These are phyloP conservation scores for Mycena crocata DNA, from an alignment of 768 basidiomycete species.

Conservation along the genomic window DNA sequence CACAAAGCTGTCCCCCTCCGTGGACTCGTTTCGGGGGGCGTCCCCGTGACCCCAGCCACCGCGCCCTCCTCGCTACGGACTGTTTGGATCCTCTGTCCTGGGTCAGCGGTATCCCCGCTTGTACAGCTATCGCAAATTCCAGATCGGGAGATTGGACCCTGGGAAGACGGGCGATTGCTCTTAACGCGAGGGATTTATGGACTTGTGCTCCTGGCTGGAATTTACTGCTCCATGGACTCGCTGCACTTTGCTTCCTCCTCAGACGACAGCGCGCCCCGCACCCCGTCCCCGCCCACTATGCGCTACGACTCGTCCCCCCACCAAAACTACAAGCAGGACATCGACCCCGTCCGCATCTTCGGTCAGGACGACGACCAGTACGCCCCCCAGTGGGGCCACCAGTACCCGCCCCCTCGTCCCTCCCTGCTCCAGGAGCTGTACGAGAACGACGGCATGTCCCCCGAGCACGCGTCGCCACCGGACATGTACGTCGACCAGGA, in stretches of 20 bases:
- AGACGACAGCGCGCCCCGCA: slow-evolving; percentile 73
- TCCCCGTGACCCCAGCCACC: slow-evolving; percentile 4
- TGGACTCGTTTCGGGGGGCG: too few species aligned
- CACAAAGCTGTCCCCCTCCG: not conserved
- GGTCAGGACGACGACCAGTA: slow-evolving; percentile 47
- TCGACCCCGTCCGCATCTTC: slow-evolving; percentile 64
- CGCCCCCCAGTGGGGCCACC: slow-evolving; percentile 38
- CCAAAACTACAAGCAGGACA: slow-evolving; percentile 42
- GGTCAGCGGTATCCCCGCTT: slow-evolving; percentile 1
- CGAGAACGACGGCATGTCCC: slow-evolving; percentile 64
- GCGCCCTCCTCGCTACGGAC: slow-evolving; percentile 18
- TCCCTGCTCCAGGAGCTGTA: slow-evolving; percentile 81
- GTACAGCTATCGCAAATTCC: not conserved
- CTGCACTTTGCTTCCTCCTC: slow-evolving; percentile 61
- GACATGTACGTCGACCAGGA: slow-evolving; percentile 45
- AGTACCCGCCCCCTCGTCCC: slow-evolving; percentile 48
- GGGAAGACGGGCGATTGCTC: not conserved
- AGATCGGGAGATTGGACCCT: slow-evolving; percentile 1
- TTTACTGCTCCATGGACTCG: slow-evolving; percentile 50
- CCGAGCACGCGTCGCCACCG: slow-evolving; percentile 44
- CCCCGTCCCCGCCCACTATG: slow-evolving; percentile 71
- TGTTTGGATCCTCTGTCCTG: not conserved
- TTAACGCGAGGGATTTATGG: slow-evolving; percentile 13
- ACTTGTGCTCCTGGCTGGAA: not conserved
- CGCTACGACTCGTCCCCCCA: slow-evolving; percentile 40